Evolutionary conservation across 192 early-diverging fungal species (phyloP).

Genomic region (Cladochytrium replicatum): DNA sequence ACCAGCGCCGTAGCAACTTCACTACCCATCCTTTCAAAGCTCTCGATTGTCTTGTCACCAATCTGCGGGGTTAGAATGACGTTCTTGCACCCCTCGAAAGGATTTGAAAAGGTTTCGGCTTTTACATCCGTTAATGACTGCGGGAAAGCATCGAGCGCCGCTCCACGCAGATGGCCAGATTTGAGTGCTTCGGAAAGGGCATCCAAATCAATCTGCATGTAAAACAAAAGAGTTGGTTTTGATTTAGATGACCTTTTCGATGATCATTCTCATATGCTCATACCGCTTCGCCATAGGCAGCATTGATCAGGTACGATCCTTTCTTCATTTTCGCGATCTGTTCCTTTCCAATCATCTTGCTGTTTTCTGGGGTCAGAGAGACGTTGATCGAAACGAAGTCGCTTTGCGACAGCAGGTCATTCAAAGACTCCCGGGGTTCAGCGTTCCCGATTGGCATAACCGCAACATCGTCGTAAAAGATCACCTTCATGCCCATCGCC

Average conservation of each 20-base stretch:
- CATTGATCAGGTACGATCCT: slow-evolving; percentile 31
- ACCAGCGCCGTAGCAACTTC: slow-evolving; percentile 28
- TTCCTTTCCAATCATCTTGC: slow-evolving; percentile 30
- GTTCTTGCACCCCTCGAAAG: slow-evolving; percentile 25
- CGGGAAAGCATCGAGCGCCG: slow-evolving; percentile 34
- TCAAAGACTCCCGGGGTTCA: slow-evolving; percentile 15
- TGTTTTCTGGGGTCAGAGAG: slow-evolving; percentile 23
- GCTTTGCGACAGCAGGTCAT: slow-evolving; percentile 25
- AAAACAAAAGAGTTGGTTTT: not conserved
- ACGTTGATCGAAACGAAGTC: slow-evolving; percentile 37
- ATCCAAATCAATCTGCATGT: slow-evolving; percentile 25
- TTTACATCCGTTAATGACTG: slow-evolving; percentile 11
- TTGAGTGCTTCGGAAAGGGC: slow-evolving; percentile 40
- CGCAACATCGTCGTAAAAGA: slow-evolving; percentile 35
- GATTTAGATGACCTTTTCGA: not conserved
- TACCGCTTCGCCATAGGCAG: slow-evolving; percentile 26
- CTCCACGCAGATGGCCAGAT: slow-evolving; percentile 28
- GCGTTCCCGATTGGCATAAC: slow-evolving; percentile 37
- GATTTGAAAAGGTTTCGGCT: slow-evolving; percentile 17
- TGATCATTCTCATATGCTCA: not conserved
- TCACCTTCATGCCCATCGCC: slow-evolving; percentile 30
- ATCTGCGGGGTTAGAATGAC: slow-evolving; percentile 37
- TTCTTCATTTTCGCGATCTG: slow-evolving; percentile 41
- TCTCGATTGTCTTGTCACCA: slow-evolving; percentile 32
- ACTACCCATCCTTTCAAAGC: slow-evolving; percentile 23